Conservation (phyloP, 2,329 filamentous ascomycete species). For the Tothia fuscella region DNA sequence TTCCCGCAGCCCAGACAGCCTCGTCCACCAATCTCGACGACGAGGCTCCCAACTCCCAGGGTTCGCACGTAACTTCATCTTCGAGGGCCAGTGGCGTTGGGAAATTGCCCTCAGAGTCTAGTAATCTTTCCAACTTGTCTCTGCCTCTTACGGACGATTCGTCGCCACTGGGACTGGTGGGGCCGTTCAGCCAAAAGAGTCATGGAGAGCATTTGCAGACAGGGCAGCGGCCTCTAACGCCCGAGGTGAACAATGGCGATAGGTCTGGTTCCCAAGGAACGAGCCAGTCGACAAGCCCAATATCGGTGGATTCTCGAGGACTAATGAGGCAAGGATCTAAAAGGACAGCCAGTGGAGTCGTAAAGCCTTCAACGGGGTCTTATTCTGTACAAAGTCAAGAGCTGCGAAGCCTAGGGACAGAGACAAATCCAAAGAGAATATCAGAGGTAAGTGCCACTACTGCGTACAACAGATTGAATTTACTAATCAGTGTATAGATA, state of each 20-base stretch:
- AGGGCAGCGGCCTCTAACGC: conserved; percentile 1
- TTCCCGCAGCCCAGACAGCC: neutral
- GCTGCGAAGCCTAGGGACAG: too few species aligned
- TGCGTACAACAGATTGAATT: conserved; percentile 13
- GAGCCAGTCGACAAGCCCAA: conserved; percentile 22
- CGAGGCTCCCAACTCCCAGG: conserved; percentile 1
- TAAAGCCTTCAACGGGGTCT: conserved; percentile 36
- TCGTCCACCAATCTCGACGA: conserved; percentile 1
- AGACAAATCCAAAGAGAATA: too few species aligned
- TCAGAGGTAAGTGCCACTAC: conserved; percentile 4
- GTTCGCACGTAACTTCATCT: neutral
- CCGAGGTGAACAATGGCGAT: neutral
- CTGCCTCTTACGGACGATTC: neutral
- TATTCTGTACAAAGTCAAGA: conserved; percentile 1
- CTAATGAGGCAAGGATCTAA: conserved; percentile 47
- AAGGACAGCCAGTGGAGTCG: conserved; percentile 62
- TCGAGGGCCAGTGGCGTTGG: neutral
- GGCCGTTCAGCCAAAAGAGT: neutral
- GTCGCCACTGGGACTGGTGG: neutral
- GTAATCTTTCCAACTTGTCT: conserved; percentile 5
- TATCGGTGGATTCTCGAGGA: conserved; percentile 28
- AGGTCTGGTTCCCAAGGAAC: neutral
- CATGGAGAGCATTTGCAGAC: too few species aligned
- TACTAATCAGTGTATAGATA: conserved; percentile 39
- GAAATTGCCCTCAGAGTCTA: neutral